Base-by-base conservation (phyloP, 2,329 filamentous ascomycete species). In the Nemania diffusa region DNA sequence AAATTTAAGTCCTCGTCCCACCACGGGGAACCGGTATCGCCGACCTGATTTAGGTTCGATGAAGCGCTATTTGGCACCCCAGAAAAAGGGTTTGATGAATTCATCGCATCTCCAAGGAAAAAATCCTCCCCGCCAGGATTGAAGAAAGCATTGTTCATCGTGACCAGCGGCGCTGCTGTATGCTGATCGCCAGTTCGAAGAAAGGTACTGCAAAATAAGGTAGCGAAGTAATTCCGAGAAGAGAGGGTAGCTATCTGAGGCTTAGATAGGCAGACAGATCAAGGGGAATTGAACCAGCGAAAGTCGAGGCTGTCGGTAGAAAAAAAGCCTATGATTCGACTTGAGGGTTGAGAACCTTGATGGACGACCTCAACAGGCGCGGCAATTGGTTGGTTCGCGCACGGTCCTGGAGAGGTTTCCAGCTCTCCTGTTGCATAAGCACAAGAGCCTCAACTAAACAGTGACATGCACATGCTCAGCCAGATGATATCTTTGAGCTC, bases 331-430 rank as follows among this genome's bases (percentile, higher is more conserved):
- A 27, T 64, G 56, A 60, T n/a, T 20, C 42, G 29, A 44, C 8
- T 44, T 22, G 44, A 27, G 20, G 27, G 24, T 37, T 64, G 67
- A 65, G 67, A 64, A 69, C 67, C 67, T 62, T 62, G 67, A 64
- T 64, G 67, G 67, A 3, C n/a, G 29, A 15, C 8, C 37, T 37
- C 9, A n/a, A 4, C 11, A 51, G 13, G 20, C 29, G 42, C 40
- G 5, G 20, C 27, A 42, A 51, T 63, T 50, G 57, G 57, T 22
- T 57, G 40, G 42, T 22, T 48, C 26, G 8, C 17, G 26, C 34
- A 51, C 48, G 13, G 27, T 44, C 53, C 51, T 55, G 27, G 17
- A 24, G 9, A 17, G 22, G n/a, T n/a, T n/a, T n/a, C n/a, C 51
- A 55, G 17, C 29, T 24, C 7, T 3, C 3, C 17, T 11, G 42